These are phyloP conservation scores for Arctostaphylos glauca DNA, from an alignment of 148 eudicot species.

Conservation along the genomic window DNA sequence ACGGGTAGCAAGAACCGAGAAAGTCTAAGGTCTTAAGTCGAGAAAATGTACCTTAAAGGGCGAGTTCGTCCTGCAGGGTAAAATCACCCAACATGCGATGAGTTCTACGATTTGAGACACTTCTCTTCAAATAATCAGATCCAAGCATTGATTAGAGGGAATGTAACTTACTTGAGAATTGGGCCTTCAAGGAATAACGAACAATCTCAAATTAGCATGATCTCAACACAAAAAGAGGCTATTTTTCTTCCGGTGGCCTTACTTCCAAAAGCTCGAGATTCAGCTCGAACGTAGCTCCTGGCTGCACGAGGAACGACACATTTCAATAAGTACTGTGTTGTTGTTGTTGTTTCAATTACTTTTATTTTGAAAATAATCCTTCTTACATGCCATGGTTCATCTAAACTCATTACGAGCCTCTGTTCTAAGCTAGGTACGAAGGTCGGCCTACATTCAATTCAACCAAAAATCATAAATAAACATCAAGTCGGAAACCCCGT, in stretches of 20 bases:
- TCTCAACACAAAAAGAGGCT: neutral
- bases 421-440: no score
- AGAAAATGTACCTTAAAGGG: no score
- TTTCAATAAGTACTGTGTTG: neutral
- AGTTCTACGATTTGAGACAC: no score
- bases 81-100: no score
- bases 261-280: conserved; percentile 88
- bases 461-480: no score
- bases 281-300: conserved; percentile 89
- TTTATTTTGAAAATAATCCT: neutral
- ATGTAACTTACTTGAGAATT: neutral
- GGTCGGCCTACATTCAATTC: no score
- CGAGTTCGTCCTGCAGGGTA: no score
- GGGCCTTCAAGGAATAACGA: neutral
- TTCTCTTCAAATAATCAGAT: neutral
- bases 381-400: neutral
- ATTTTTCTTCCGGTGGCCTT: conserved; percentile 39
- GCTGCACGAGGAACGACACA: conserved; percentile 45
- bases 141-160: neutral
- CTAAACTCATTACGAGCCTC: neutral
- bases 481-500: no score
- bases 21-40: no score
- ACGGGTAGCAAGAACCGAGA: no score
- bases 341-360: neutral
- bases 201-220: neutral